These are phyloP conservation scores for Diaporthe humulicola DNA, from an alignment of 2,329 filamentous ascomycete species.

Conservation along the genomic window DNA sequence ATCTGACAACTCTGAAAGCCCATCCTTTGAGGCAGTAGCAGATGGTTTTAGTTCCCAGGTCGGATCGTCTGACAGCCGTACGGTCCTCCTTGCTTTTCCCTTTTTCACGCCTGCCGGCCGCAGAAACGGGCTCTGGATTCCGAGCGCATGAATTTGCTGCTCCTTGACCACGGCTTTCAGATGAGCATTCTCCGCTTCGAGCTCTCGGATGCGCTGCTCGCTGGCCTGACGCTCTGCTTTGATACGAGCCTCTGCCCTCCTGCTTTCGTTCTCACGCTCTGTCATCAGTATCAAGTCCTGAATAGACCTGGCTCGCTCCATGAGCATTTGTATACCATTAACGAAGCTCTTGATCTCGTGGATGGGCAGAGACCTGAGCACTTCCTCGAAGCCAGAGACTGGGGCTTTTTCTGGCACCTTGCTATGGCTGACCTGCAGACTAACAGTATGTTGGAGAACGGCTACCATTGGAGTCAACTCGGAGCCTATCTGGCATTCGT, in stretches of 20 bases:
- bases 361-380: slow-evolving; percentile 4
- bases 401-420: not conserved
- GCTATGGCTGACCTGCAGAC: not conserved
- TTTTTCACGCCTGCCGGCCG: not conserved
- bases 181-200: not conserved
- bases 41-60: not conserved
- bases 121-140: not conserved
- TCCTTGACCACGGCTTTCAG: not conserved
- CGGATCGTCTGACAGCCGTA: not conserved
- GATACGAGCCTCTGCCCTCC: not conserved
- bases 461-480: not conserved
- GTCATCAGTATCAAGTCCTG: slow-evolving; percentile 22
- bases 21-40: not conserved
- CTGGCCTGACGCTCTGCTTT: slow-evolving; percentile 8
- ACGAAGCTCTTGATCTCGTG: slow-evolving; percentile 17
- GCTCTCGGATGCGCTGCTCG: not conserved
- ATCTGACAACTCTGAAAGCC: not conserved
- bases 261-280: slow-evolving; percentile 12
- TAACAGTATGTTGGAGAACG: not conserved
- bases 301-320: slow-evolving; percentile 20
- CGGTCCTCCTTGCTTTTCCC: not conserved
- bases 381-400: slow-evolving; percentile 10
- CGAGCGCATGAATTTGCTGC: too few species aligned
- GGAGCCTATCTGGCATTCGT: not conserved
- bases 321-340: slow-evolving; percentile 20